Evolutionary conservation across 192 early-diverging fungal genomes (phyloP).

Genomic region (Rhizophagus sp.): DNA sequence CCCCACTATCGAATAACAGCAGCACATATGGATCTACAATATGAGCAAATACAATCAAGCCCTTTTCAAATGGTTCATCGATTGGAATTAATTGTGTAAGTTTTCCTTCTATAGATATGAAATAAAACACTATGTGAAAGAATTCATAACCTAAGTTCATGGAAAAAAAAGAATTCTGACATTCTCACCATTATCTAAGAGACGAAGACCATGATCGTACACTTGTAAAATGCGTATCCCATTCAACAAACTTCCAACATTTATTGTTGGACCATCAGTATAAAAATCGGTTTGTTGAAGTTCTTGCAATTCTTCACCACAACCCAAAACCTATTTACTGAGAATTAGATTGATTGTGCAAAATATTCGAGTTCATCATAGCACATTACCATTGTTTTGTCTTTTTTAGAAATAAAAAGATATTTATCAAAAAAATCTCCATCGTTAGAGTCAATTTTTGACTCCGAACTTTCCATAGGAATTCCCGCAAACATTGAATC

Average conservation of each 20-base stretch:
- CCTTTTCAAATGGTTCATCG: conserved; percentile 43
- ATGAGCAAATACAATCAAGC: conserved; percentile 65
- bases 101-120: conserved; percentile 48
- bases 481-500: conserved; percentile 48
- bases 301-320: conserved; percentile 83
- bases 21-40: conserved; percentile 84
- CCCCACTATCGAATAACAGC: conserved; percentile 65
- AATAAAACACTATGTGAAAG: not conserved
- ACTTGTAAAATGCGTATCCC: conserved; percentile 83
- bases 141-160: not conserved
- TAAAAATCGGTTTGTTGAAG: conserved; percentile 76
- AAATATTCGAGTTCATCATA: not conserved
- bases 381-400: conserved; percentile 59
- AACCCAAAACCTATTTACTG: conserved; percentile 64
- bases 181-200: conserved; percentile 65
- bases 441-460: conserved; percentile 10
- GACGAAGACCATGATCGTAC: conserved; percentile 65
- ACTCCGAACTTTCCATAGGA: conserved; percentile 37
- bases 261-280: conserved; percentile 74
- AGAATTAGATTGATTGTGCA: not conserved
- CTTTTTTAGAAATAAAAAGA: conserved; percentile 66
- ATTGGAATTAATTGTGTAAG: conserved; percentile 52
- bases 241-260: conserved; percentile 68
- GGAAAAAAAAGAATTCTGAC: not conserved
- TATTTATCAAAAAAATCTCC: conserved; percentile 53